These are phyloP conservation scores for Yarrowia divulgata DNA, from an alignment of 805 yeast genomes.

Conservation along the genomic window DNA sequence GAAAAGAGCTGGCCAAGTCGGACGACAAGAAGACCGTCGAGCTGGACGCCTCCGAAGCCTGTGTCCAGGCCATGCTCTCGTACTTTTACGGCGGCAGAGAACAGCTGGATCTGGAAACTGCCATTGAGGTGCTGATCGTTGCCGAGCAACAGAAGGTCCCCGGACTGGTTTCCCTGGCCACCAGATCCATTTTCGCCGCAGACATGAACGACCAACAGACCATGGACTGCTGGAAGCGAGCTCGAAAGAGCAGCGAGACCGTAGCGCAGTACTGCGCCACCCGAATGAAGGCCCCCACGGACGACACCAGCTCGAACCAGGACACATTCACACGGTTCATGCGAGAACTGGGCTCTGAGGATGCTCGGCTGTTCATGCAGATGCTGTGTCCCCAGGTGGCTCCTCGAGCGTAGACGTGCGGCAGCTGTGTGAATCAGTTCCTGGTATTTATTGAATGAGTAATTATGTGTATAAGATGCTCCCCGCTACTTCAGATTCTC, in stretches of 20 bases:
- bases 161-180: neutral
- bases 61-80: neutral
- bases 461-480: too few species aligned
- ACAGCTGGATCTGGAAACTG: neutral
- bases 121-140: neutral
- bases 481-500: neutral
- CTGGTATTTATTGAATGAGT: too few species aligned
- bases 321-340: neutral
- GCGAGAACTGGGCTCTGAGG: neutral
- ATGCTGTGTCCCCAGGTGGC: constrained; percentile 1
- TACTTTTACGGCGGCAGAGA: neutral
- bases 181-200: neutral
- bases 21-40: neutral
- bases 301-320: neutral
- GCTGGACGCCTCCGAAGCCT: neutral
- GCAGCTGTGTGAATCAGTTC: too few species aligned
- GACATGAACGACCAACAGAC: neutral
- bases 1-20: neutral
- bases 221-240: neutral
- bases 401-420: neutral
- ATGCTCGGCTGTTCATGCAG: neutral
- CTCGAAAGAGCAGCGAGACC: neutral
- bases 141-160: neutral
- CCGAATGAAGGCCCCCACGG: neutral
- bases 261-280: neutral